phyloP scores from a whole-genome alignment of 805 yeast species.

The Starmerella asiatica region DNA sequence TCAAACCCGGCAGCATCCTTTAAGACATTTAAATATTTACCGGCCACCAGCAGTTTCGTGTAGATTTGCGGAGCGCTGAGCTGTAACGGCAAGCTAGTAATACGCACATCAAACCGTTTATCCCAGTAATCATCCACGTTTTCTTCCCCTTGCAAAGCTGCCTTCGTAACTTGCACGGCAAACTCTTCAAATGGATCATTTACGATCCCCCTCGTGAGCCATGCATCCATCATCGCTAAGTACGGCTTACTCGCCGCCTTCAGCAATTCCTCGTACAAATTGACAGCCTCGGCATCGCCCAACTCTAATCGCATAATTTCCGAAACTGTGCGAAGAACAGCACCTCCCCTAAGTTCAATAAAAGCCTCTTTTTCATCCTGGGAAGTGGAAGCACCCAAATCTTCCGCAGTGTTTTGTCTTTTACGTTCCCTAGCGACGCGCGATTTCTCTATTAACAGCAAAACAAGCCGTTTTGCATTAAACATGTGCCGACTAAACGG shows the following conservation, averaged over 20 bases:
- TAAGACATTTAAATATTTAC: conserved; percentile 67
- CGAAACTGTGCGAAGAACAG: conserved; percentile 50
- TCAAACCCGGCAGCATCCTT: conserved; percentile 35
- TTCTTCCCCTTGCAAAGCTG: conserved; percentile 16
- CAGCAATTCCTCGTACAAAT: conserved; percentile 41
- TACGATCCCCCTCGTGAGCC: conserved; percentile 65
- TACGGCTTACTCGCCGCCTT: conserved; percentile 50
- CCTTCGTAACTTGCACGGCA: conserved; percentile 33
- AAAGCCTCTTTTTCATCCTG: conserved; percentile 31
- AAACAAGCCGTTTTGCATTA: conserved; percentile 8
- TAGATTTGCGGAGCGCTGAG: conserved; percentile 42
- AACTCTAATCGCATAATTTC: conserved; percentile 40
- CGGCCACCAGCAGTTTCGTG: conserved; percentile 60
- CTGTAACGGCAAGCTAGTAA: conserved; percentile 61
- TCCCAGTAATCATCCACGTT: conserved; percentile 33
- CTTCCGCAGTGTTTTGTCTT: conserved; percentile 2
- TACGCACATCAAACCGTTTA: conserved; percentile 50
- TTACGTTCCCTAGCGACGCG: conserved; percentile 9
- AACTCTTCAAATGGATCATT: conserved; percentile 77
- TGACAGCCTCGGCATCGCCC: conserved; percentile 50
- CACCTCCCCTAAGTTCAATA: conserved; percentile 50
- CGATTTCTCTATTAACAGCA: conserved; percentile 4
- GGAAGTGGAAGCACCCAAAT: conserved; percentile 7
- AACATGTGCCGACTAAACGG: conserved; percentile 22
- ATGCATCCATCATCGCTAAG: conserved; percentile 52